Base-by-base conservation (phyloP, 202 grass and related monocot genomes). In the Cymbopogon flexuosus region DNA sequence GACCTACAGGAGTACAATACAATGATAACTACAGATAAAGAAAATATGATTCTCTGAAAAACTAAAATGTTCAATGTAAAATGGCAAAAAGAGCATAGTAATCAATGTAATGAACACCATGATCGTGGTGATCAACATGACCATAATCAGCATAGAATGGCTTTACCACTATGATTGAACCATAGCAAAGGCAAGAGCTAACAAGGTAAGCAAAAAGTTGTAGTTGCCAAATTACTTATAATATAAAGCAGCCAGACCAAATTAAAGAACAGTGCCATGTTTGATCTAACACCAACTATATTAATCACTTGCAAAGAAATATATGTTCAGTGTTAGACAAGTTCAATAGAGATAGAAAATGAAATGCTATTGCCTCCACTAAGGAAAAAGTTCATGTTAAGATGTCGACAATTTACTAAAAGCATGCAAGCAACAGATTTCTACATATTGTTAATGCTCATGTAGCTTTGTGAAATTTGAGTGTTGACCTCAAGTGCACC, bases 281-380 rank as follows among this genome's bases (percentile, higher is more conserved):
- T 79, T 72, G 33, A 76, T 79, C 56, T 34, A 84, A 65, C 45
- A 79, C 75, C 34, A 24, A 56, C 43, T 39, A 19, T 47, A 65
- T 42, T 39, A 56, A 73, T 65, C 42, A 66, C 45, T 65, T 79
- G 11, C 16, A 64, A 56, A 41, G 7, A 65, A 54, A 72, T 12
- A 3, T 54, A 78, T 22, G 24, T 35, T 9, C 10, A 49, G 47
- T 63, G 66, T 68, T 64, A 78, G 31, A 72, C 8, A 63, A 72
- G 29, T 71, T 71, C 49, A 33, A 51, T 30, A 56, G 5, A 2
- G 4, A 10, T 39, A 57, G 47, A 80, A 21, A 69, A 79, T 57
- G n/a, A 60, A 21, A 13, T 60, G 61, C 5, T n/a, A 45, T 36
- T 75, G 40, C 15, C 62, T 78, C 41, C 18, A 33, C 41, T 69